These are phyloP conservation scores for Geosiphon pyriformis DNA, from an alignment of 192 early-diverging fungal genomes.

Conservation along the genomic window DNA sequence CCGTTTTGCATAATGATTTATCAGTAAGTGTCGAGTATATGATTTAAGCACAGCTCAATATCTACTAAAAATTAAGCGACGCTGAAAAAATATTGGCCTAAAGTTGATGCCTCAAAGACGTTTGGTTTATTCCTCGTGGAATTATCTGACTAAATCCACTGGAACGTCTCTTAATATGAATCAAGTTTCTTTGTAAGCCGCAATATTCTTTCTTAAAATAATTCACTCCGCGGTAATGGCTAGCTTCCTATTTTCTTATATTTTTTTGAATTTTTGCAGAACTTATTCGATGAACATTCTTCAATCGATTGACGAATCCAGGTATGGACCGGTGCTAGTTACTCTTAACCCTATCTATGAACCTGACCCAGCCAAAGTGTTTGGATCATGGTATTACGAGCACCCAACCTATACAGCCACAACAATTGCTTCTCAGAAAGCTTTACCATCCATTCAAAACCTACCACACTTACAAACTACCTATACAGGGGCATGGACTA, in stretches of 20 bases:
- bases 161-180: background rate
- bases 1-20: conserved; percentile 50
- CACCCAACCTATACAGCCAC: conserved; percentile 44
- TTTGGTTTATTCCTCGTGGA: conserved; percentile 51
- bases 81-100: background rate
- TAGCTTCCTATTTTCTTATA: background rate
- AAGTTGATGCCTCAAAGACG: conserved; percentile 50
- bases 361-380: conserved; percentile 35
- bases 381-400: conserved; percentile 44
- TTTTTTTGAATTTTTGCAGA: conserved; percentile 33
- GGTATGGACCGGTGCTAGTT: conserved; percentile 50
- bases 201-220: background rate
- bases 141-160: conserved; percentile 47
- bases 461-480: conserved; percentile 27
- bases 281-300: conserved; percentile 64
- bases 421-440: conserved; percentile 45
- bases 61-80: background rate
- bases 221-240: no score
- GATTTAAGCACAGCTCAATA: background rate
- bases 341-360: conserved; percentile 53
- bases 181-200: conserved; percentile 18
- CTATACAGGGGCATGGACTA: conserved; percentile 60
- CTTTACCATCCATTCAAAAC: conserved; percentile 46
- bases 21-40: conserved; percentile 5
- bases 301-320: conserved; percentile 42